These are phyloP conservation scores for Mycena vitilis DNA, from an alignment of 768 basidiomycete species.

Conservation along the genomic window DNA sequence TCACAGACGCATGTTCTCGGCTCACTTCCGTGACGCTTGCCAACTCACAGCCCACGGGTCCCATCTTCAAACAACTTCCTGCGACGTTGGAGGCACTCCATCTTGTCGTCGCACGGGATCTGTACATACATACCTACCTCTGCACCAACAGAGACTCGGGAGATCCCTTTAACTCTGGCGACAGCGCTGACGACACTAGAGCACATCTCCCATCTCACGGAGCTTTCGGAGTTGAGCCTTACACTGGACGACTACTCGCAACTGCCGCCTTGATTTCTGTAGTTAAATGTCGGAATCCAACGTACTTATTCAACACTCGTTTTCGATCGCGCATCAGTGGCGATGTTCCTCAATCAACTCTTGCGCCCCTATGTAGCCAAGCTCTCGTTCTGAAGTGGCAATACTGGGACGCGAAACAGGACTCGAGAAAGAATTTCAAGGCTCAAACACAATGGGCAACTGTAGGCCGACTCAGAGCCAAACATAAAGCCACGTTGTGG, in stretches of 20 bases:
- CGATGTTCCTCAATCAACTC: too few species aligned
- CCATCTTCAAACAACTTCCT: slow-evolving; percentile 8
- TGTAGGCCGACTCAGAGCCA: not conserved
- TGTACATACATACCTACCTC: not conserved
- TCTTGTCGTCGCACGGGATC: not conserved
- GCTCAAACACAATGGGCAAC: too few species aligned
- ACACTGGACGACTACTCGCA: slow-evolving; percentile 1
- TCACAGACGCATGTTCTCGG: not conserved
- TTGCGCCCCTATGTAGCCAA: too few species aligned
- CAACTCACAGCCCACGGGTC: not conserved
- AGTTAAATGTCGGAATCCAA: too few species aligned
- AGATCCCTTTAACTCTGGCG: not conserved
- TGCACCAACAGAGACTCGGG: not conserved
- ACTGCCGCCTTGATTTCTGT: not conserved
- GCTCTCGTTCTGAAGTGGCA: too few species aligned
- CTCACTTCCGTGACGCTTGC: slow-evolving; percentile 1
- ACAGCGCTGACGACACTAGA: not conserved
- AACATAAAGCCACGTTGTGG: too few species aligned
- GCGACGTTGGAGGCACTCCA: not conserved
- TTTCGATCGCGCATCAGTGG: too few species aligned
- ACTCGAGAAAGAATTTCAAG: too few species aligned
- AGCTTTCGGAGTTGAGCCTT: not conserved
- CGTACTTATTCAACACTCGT: too few species aligned
- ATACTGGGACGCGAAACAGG: too few species aligned
- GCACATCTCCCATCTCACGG: not conserved